Evolutionary conservation across 2,329 filamentous ascomycete species (phyloP), one percentile per base, ranked within the genome.

Genomic region (Neopestalotiopsis sp.): DNA sequence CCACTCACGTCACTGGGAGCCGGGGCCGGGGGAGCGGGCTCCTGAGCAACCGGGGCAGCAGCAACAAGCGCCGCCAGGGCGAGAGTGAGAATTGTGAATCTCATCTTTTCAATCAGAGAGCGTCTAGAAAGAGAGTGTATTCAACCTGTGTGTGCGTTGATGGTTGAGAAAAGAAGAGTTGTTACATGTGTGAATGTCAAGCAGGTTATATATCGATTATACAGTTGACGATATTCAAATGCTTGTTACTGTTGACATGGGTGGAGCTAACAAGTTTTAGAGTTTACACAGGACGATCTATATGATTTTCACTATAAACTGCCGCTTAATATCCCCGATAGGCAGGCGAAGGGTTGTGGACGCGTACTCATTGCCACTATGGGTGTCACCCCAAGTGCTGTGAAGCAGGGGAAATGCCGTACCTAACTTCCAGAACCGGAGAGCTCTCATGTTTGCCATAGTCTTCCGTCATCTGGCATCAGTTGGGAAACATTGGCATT

Each of bases 51-150:
- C 12, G 65, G 65, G n/a, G 56, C 65, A 30, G 65, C 53, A 32
- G 17, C 38, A 38, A 30, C 65, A 32, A 67, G 13, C 20, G 65
- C 65, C 56, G 65, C 65, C 20, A 67, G 65, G 56, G 65, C 65
- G 56, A 67, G 65, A 53, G 65, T 28, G 20, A 67, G 65, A 61
- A 67, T 56, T 17, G 65, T 20, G 65, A 61, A 40, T 34, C 40
- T 67, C 65, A 67, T 67, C 24, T 67, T 67, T 34, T 42, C 30
- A 34, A 49, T 57, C 17, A 67, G 65, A n/a, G 65, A 67, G 20
- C 42, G 53, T 67, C 9, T 67, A 24, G 17, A 66, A 66, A n/a
- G 64, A 67, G 24, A 42, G 65, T 59, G 40, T 28, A 17, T 42
- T 13, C 20, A n/a, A 61, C 30, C 65, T 24, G 56, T 67, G 65